These are phyloP conservation scores for Nakazawaea peltata DNA, from an alignment of 805 yeast genomes.

Conservation along the genomic window DNA sequence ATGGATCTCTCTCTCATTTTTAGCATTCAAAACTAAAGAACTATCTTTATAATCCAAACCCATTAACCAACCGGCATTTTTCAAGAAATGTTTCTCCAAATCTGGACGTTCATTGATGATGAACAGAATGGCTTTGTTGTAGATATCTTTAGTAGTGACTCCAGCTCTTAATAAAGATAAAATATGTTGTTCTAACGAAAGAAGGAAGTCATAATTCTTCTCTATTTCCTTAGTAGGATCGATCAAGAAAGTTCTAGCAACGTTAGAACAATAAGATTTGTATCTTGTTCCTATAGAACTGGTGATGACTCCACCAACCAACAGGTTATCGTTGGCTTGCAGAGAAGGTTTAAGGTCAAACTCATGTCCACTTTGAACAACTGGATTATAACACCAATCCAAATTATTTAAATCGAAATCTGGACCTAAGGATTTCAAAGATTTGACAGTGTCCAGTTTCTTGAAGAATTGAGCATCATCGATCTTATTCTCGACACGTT, in stretches of 20 bases:
- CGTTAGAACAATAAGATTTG: conserved; percentile 80
- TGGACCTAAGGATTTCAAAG: conserved; percentile 46
- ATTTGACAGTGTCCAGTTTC: conserved; percentile 34
- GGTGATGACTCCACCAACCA: conserved; percentile 69
- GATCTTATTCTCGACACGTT: conserved; percentile 70
- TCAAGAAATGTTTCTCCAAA: conserved; percentile 55
- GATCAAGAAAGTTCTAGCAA: conserved; percentile 82
- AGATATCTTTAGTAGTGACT: conserved; percentile 55
- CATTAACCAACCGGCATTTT: conserved; percentile 79
- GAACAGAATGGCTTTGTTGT: conserved; percentile 50
- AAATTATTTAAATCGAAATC: conserved; percentile 70
- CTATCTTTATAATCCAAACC: conserved; percentile 89
- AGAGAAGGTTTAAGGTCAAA: conserved; percentile 84
- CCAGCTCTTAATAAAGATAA: conserved; percentile 59
- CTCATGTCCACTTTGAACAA: conserved; percentile 80
- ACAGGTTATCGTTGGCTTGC: conserved; percentile 54
- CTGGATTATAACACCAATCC: conserved; percentile 94
- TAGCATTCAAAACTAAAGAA: conserved; percentile 60
- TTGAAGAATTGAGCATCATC: conserved; percentile 69
- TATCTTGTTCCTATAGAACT: conserved; percentile 83
- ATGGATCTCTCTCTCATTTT: conserved; percentile 57
- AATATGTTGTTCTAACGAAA: conserved; percentile 63
- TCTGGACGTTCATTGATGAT: conserved; percentile 60
- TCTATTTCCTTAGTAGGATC: conserved; percentile 82
- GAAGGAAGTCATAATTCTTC: conserved; percentile 66